Conservation (phyloP, 495 filamentous ascomycete genomes). For the Tuber melanosporum region DNA sequence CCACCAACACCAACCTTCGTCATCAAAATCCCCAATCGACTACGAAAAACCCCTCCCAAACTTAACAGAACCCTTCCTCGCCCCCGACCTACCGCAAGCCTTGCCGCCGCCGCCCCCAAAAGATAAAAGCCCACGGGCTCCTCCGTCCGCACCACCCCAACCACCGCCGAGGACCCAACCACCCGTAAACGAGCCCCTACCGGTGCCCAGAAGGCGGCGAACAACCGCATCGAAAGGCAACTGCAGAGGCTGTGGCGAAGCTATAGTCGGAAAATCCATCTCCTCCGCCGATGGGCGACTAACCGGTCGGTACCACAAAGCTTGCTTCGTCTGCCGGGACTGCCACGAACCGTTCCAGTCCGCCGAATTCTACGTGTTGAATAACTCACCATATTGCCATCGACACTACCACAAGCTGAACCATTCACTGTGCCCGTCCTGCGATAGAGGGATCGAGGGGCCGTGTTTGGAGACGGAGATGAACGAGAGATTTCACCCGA, state of each 20-base stretch:
- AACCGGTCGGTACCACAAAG: slow-evolving; percentile 87
- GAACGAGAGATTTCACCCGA: slow-evolving; percentile 73
- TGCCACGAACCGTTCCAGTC: slow-evolving; percentile 78
- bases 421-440: slow-evolving; percentile 70
- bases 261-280: slow-evolving; percentile 84
- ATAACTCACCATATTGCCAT: slow-evolving; percentile 82
- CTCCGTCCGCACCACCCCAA: slow-evolving; percentile 32
- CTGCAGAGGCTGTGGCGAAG: slow-evolving; percentile 73
- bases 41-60: slow-evolving; percentile 26
- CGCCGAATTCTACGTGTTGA: slow-evolving; percentile 83
- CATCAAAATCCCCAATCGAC: slow-evolving; percentile 5
- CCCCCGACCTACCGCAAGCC: slow-evolving; percentile 3
- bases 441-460: slow-evolving; percentile 82
- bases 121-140: slow-evolving; percentile 23
- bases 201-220: slow-evolving; percentile 35
- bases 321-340: slow-evolving; percentile 85
- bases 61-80: slow-evolving; percentile 29
- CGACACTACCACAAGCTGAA: slow-evolving; percentile 92
- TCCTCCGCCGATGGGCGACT: slow-evolving; percentile 89
- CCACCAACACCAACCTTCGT: slow-evolving; percentile 10
- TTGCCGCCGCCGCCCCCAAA: slow-evolving; percentile 17
- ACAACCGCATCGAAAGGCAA: slow-evolving; percentile 55
- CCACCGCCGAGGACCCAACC: slow-evolving; percentile 38
- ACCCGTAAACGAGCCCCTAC: slow-evolving; percentile 14
- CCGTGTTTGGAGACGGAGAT: slow-evolving; percentile 84